Percentiles rank a stretch among this genome's conserved stretches.
Evolutionary conservation across 495 filamentous ascomycete species (phyloP).

Genomic region (Tuber melanosporum): DNA sequence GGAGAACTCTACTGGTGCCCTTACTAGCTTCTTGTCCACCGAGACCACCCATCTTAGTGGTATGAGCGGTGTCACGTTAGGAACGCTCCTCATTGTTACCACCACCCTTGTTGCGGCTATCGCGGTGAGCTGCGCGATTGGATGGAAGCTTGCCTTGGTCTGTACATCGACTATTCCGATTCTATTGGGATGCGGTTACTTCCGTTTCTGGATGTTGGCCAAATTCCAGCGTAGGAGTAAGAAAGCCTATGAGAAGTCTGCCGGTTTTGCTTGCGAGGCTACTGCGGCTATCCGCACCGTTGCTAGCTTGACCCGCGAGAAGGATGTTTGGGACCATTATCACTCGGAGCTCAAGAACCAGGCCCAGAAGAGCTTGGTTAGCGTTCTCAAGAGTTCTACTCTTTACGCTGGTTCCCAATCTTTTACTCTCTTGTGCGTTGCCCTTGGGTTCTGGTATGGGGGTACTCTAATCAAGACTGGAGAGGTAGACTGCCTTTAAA

Average conservation of each 20-base stretch:
- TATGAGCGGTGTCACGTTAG: slow-evolving; percentile 72
- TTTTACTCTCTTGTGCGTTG: slow-evolving; percentile 71
- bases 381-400: slow-evolving; percentile 59
- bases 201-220: slow-evolving; percentile 76
- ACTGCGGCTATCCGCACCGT: slow-evolving; percentile 88
- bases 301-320: slow-evolving; percentile 77
- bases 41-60: slow-evolving; percentile 80
- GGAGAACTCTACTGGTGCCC: slow-evolving; percentile 73
- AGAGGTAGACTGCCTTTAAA: slow-evolving; percentile 48
- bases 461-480: slow-evolving; percentile 64
- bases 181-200: slow-evolving; percentile 71
- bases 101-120: slow-evolving; percentile 68
- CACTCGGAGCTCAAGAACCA: slow-evolving; percentile 60
- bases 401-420: slow-evolving; percentile 77
- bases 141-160: slow-evolving; percentile 88
- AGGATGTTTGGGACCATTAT: slow-evolving; percentile 70
- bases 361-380: slow-evolving; percentile 55
- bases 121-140: slow-evolving; percentile 60
- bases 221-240: slow-evolving; percentile 66
- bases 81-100: slow-evolving; percentile 66
- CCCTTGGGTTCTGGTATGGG: slow-evolving; percentile 93
- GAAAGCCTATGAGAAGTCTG: slow-evolving; percentile 64
- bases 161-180: slow-evolving; percentile 72
- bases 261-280: slow-evolving; percentile 83
- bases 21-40: slow-evolving; percentile 79